Percentiles rank a stretch among this genome's conserved stretches.
Evolutionary conservation across 495 filamentous ascomycete genomes (phyloP).

Genomic region (Apiosordaria backusii): DNA sequence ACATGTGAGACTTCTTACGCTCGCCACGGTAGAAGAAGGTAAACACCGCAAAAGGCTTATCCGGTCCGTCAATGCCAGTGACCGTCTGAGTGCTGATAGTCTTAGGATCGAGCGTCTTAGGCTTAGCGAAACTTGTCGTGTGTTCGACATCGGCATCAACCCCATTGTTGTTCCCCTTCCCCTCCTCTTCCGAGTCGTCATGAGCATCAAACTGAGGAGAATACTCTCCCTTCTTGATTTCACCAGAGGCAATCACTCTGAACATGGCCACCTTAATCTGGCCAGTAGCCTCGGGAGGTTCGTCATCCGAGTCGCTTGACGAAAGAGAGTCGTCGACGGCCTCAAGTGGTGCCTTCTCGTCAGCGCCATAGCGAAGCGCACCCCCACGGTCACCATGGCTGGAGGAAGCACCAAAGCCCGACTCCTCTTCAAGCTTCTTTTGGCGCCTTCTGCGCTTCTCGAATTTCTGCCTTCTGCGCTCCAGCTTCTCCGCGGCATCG

Average conservation of each 20-base stretch:
- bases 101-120: constrained; percentile 94
- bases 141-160: constrained; percentile 78
- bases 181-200: constrained; percentile 71
- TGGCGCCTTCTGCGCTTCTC: constrained; percentile 78
- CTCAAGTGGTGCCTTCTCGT: constrained; percentile 68
- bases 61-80: constrained; percentile 93
- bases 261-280: constrained; percentile 99
- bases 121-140: constrained; percentile 97
- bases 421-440: constrained; percentile 47
- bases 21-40: constrained; percentile 98
- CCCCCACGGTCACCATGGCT: constrained; percentile 30
- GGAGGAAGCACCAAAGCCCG: constrained; percentile 48
- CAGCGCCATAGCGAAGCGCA: constrained; percentile 73
- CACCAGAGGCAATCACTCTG: constrained; percentile 89
- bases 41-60: constrained; percentile 93
- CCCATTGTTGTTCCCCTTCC: constrained; percentile 38
- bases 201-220: constrained; percentile 97
- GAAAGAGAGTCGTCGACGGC: constrained; percentile 68
- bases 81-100: constrained; percentile 97
- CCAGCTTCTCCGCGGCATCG: constrained; percentile 79
- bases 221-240: constrained; percentile 96
- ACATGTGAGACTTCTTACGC: constrained; percentile 55
- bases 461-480: constrained; percentile 79
- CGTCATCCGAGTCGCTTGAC: constrained; percentile 86
- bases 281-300: constrained; percentile 86